Evolutionary conservation across 192 early-diverging fungal species (phyloP).

Genomic region (Coemansia sp.): DNA sequence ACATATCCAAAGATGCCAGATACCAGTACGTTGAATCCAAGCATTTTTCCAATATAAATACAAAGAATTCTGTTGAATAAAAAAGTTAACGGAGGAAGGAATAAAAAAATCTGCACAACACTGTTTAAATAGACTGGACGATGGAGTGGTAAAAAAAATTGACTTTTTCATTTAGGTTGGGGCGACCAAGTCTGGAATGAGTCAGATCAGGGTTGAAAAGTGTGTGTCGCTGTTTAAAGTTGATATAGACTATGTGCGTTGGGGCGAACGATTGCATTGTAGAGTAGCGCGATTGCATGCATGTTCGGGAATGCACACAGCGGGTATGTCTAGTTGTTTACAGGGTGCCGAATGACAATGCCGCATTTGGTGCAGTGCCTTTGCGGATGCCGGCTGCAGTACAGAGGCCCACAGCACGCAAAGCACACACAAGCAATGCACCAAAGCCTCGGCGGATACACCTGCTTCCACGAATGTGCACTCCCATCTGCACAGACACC

Average conservation of each 20-base stretch:
- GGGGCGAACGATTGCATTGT: no score
- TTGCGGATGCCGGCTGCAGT: slow-evolving; percentile 29
- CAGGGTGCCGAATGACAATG: slow-evolving; percentile 19
- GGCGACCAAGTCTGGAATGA: neutral
- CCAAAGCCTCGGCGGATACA: slow-evolving; percentile 21
- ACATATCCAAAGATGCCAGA: slow-evolving; percentile 55
- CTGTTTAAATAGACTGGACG: no score
- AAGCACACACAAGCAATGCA: slow-evolving; percentile 18
- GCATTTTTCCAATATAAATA: slow-evolving; percentile 1
- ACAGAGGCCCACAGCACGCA: slow-evolving; percentile 30
- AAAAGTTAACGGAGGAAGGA: neutral
- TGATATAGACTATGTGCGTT: no score
- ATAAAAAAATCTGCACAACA: no score
- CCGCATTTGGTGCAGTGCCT: slow-evolving; percentile 25
- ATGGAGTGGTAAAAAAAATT: neutral
- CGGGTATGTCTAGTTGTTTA: slow-evolving; percentile 3
- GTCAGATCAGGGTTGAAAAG: no score
- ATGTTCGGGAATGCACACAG: neutral
- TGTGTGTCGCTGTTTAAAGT: no score
- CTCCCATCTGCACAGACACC: slow-evolving; percentile 26
- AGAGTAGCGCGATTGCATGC: neutral
- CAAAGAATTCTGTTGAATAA: no score
- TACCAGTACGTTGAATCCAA: slow-evolving; percentile 9
- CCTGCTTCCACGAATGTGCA: slow-evolving; percentile 19
- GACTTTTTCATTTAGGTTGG: neutral